Evolutionary conservation across 371 early-diverging fungal genomes (phyloP).

Genomic region (Chytridium lagenaria): DNA sequence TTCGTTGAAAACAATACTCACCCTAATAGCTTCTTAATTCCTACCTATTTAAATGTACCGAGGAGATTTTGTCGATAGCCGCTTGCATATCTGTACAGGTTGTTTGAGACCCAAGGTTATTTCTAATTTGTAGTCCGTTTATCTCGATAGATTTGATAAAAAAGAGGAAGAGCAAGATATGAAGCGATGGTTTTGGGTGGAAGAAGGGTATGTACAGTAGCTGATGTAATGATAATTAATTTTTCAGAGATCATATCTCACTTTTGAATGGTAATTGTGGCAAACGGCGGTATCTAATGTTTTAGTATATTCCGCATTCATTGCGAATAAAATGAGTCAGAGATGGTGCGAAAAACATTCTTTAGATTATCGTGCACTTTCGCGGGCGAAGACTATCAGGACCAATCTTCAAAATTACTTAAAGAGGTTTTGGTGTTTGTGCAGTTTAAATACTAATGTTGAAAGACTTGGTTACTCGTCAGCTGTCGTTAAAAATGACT

Average conservation of each 20-base stretch:
- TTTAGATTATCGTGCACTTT: slow-evolving; percentile 75
- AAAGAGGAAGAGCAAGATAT: slow-evolving; percentile 61
- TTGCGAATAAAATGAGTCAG: slow-evolving; percentile 64
- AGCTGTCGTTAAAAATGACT: slow-evolving; percentile 46
- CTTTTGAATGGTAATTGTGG: slow-evolving; percentile 64
- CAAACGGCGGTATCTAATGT: not conserved
- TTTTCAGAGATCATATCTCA: slow-evolving; percentile 58
- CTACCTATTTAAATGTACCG: slow-evolving; percentile 69
- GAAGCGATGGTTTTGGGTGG: slow-evolving; percentile 75
- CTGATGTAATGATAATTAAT: not conserved
- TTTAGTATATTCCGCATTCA: slow-evolving; percentile 77
- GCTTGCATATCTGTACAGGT: slow-evolving; percentile 84
- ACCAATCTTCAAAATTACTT: slow-evolving; percentile 73
- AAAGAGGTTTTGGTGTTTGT: slow-evolving; percentile 50
- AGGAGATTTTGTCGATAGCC: slow-evolving; percentile 82
- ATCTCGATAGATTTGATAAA: slow-evolving; percentile 51
- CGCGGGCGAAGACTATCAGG: slow-evolving; percentile 73
- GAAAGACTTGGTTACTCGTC: slow-evolving; percentile 23
- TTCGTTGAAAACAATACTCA: not conserved
- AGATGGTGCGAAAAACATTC: slow-evolving; percentile 79
- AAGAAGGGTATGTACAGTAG: slow-evolving; percentile 58
- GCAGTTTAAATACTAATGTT: not conserved
- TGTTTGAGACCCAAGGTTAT: not conserved
- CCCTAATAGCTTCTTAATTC: slow-evolving; percentile 64
- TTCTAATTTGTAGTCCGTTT: slow-evolving; percentile 45